phyloP scores from a whole-genome alignment of 495 filamentous ascomycete genomes.

The Penicillium desertorum region DNA sequence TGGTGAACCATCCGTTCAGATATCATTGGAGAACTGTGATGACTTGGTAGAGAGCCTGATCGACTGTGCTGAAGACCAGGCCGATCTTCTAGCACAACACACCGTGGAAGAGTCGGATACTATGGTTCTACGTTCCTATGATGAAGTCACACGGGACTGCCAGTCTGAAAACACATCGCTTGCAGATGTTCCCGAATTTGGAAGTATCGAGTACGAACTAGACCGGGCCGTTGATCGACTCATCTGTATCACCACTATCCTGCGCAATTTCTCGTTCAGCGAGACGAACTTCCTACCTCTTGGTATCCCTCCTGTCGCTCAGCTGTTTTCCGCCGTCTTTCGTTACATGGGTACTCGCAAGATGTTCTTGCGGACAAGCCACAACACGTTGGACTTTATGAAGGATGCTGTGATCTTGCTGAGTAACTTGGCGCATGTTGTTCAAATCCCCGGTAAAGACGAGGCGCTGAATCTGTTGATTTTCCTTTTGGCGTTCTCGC shows the following conservation, averaged over 20 bases:
- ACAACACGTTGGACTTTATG: conserved; percentile 91
- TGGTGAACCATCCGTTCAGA: conserved; percentile 56
- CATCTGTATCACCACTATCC: conserved; percentile 86
- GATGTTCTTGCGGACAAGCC: conserved; percentile 73
- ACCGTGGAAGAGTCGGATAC: conserved; percentile 80
- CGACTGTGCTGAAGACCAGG: conserved; percentile 86
- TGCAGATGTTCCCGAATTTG: conserved; percentile 69
- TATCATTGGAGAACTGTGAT: conserved; percentile 74
- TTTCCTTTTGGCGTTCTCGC: conserved; percentile 88
- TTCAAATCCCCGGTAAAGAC: conserved; percentile 82
- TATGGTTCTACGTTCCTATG: conserved; percentile 77
- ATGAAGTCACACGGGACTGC: conserved; percentile 78
- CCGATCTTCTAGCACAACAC: conserved; percentile 75
- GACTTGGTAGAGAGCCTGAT: conserved; percentile 85
- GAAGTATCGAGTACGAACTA: conserved; percentile 75
- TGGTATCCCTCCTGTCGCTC: conserved; percentile 70
- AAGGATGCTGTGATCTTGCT: conserved; percentile 89
- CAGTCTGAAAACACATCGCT: conserved; percentile 67
- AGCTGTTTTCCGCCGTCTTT: conserved; percentile 77
- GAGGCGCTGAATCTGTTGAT: conserved; percentile 84
- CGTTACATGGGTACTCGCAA: conserved; percentile 87
- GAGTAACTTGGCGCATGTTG: conserved; percentile 77
- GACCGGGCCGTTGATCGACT: conserved; percentile 84
- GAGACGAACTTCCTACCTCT: conserved; percentile 71
- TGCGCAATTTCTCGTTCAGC: conserved; percentile 88